Base-by-base conservation (phyloP, 2,329 filamentous ascomycete species). In the Chaetomiaceae sp. region DNA sequence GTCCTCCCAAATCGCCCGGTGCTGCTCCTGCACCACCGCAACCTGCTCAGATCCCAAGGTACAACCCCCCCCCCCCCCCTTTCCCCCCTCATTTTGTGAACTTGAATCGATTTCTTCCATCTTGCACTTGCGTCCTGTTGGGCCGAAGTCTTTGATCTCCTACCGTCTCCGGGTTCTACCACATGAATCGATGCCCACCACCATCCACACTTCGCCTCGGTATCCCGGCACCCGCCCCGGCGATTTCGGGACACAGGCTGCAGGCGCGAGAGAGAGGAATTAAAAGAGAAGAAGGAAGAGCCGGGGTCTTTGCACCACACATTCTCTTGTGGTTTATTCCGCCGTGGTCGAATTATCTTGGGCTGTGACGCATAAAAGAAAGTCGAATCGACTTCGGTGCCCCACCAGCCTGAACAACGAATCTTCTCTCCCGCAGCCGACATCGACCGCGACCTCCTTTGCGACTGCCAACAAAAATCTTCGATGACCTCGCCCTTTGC, bases 41-140 rank as follows among this genome's bases (percentile, higher is more conserved):
- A 14, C 32, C 44, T 23, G 36, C 55, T 38, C 30, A 49, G 16
- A 30, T 48, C 18, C 8, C 53, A 51, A 58, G 56, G 56, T 58
- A 58, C 50, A 47, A 20, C 41, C n/a, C 41, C 30, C 40, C 45
- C 21, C 43, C 18, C 13, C 33, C 37, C 34, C 18, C 25, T 5
- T 32, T 27, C 25, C 5, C 25, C 25, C 25, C 9, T 7, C 21
- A 8, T 23, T 38, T 37, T 14, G 7, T 52, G 25, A 29, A 14
- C 34, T 10, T 32, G 29, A 29, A 48, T 38, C 29, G n/a, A 30
- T 40, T n/a, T 44, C 29, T 47, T 25, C 20, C 10, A 32, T 48
- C 7, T 21, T 25, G 20, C 43, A 30, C 25, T 16, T 48, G 18
- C 33, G 13, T 41, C 41, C 27, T 18, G 13, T 29, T 33, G 23